Conservation (phyloP, 2,329 filamentous ascomycete genomes). For the Parascedosporium putredinis region DNA sequence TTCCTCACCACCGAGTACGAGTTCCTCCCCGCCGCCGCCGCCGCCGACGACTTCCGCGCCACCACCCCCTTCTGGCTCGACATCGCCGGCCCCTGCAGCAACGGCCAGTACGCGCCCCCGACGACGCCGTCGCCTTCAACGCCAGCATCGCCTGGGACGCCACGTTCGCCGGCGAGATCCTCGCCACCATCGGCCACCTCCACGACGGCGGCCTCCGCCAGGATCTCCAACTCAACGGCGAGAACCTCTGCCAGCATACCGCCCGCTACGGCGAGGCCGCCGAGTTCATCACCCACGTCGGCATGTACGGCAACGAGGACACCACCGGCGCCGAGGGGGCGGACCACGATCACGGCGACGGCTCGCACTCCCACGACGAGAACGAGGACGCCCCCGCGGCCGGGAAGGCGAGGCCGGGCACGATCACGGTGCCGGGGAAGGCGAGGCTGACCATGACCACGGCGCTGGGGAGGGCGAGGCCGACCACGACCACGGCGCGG, state of each 20-base stretch:
- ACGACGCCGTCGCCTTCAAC: constrained; percentile 1
- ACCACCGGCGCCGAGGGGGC: neutral
- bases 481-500: neutral
- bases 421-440: constrained; percentile 4
- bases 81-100: constrained; percentile 15
- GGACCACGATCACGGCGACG: constrained; percentile 1
- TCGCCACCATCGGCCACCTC: constrained; percentile 2
- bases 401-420: constrained; percentile 2
- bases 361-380: neutral
- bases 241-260: constrained; percentile 1
- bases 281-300: constrained; percentile 8
- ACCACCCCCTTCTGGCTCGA: constrained; percentile 16
- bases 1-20: constrained; percentile 15
- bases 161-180: constrained; percentile 4
- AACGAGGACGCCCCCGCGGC: too few relatives aligned
- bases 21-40: constrained; percentile 10
- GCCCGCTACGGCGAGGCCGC: constrained; percentile 6
- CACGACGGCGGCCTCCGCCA: constrained; percentile 8
- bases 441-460: neutral
- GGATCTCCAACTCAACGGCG: constrained; percentile 2
- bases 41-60: constrained; percentile 10
- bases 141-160: constrained; percentile 3
- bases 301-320: constrained; percentile 6
- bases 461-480: neutral
- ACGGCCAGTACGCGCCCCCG: constrained; percentile 10